These are phyloP conservation scores for Syncephalis plumigaleata DNA, from an alignment of 371 early-diverging fungal genomes.

Conservation along the genomic window DNA sequence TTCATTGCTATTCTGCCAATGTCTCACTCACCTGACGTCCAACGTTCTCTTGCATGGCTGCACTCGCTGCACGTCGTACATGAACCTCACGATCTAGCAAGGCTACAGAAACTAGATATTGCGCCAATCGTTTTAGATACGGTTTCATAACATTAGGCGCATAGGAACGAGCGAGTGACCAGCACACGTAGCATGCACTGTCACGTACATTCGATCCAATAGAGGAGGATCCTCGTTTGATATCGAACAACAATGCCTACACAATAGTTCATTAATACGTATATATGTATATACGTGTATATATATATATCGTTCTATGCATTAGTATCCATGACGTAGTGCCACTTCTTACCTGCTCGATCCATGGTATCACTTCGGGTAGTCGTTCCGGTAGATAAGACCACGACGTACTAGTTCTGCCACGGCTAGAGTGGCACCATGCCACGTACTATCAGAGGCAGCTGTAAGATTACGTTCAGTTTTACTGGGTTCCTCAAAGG, in stretches of 20 bases:
- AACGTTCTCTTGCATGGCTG: slow-evolving; percentile 95
- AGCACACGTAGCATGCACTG: slow-evolving; percentile 89
- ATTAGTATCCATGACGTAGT: not conserved
- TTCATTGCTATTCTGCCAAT: not conserved
- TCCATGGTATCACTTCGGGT: slow-evolving; percentile 54
- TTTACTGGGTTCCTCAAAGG: slow-evolving; percentile 13
- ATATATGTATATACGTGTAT: not conserved
- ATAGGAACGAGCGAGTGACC: slow-evolving; percentile 92
- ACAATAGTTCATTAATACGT: too few relatives aligned
- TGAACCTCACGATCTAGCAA: slow-evolving; percentile 88
- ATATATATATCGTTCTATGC: not conserved
- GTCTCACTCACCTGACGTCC: slow-evolving; percentile 56
- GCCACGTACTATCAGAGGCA: slow-evolving; percentile 84
- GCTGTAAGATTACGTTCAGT: slow-evolving; percentile 43
- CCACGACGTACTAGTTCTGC: slow-evolving; percentile 87
- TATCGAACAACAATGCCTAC: slow-evolving; percentile 77
- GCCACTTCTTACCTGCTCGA: slow-evolving; percentile 21
- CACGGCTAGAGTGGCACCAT: slow-evolving; percentile 81
- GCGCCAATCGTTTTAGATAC: slow-evolving; percentile 41
- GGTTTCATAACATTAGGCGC: slow-evolving; percentile 45
- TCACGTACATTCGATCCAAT: slow-evolving; percentile 92
- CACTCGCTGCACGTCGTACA: slow-evolving; percentile 86
- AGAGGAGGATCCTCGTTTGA: slow-evolving; percentile 69
- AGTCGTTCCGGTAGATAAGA: slow-evolving; percentile 53
- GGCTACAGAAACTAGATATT: slow-evolving; percentile 53